Conservation (phyloP, 371 early-diverging fungal genomes). For the Gilbertella persicaria region DNA sequence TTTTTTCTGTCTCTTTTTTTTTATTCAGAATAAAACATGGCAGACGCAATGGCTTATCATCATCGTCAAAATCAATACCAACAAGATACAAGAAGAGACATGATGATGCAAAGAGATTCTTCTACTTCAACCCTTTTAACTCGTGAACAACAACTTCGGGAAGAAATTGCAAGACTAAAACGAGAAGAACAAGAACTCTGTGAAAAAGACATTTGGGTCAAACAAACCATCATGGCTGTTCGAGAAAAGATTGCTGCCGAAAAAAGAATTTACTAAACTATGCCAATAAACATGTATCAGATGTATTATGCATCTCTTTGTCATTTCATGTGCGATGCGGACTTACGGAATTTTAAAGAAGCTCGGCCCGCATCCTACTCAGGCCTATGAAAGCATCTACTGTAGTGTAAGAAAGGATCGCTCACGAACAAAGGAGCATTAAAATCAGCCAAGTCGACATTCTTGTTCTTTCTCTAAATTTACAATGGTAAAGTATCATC, state of each 20-base stretch:
- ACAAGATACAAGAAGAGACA: conserved; percentile 10
- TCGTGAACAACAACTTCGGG: conserved; percentile 42
- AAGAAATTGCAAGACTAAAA: conserved; percentile 48
- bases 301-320: too few relatives aligned
- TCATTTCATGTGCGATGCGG: too few relatives aligned
- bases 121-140: conserved; percentile 30
- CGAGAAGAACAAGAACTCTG: conserved; percentile 45
- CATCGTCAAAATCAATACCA: neutral
- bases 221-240: conserved; percentile 46
- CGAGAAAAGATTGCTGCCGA: conserved; percentile 42
- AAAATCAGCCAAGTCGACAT: neutral
- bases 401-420: too few relatives aligned
- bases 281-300: too few relatives aligned
- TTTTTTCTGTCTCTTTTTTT: too few relatives aligned
- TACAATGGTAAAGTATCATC: conserved; percentile 15
- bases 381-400: too few relatives aligned
- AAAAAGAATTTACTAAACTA: too few relatives aligned
- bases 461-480: conserved; percentile 21
- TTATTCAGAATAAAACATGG: neutral
- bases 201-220: conserved; percentile 46
- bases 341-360: too few relatives aligned
- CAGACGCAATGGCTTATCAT: neutral
- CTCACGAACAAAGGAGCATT: too few relatives aligned
- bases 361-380: too few relatives aligned
- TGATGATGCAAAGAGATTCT: conserved; percentile 14